Evolutionary conservation across 306 rosid genomes (phyloP), one percentile per base, ranked within the genome.

Genomic region (Vigna angularis): DNA sequence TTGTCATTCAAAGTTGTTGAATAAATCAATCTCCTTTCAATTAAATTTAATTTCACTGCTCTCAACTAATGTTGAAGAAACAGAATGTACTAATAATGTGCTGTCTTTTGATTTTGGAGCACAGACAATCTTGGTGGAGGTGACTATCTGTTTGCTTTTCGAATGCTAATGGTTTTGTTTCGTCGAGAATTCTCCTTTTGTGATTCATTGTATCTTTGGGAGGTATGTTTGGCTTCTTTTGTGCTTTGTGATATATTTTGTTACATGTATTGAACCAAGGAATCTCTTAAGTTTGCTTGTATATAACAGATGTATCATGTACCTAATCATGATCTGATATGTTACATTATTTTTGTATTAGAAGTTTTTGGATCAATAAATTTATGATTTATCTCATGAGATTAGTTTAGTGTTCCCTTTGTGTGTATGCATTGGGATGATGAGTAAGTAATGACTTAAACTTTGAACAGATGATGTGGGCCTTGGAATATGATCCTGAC

Each of bases 91-190:
- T 59, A 38, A 34, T 34, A 34, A 32, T 72, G 47, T 51, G 68
- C 22, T 59, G 66, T 28, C 17, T 83, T 82, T 56, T 83, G 78
- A 80, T 63, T 36, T 83, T 88, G 87, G 86, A 67, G 67, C 66
- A 62, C 98, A 96, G 99, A 96, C 88, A 84, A 87, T 75, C 90
- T 96, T 22, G 99, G 99, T 42, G 99, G 99, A 82, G 99, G 99
- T 50, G 96, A 91, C 77, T 96, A 93, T 86, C 81, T 96, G 64
- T 96, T 96, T 45, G 99, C 99, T 65, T 91, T 96, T 86, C 96
- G 99, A 91, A 96, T 96, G 99, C 96, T 96, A 56, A 96, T 96
- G 99, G 99, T 96, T 86, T 80, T 88, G 83, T 96, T 96, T 78
- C 98, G 99, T 45, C 93, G 99, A 77, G 99, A 96, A 70, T 96